These are phyloP conservation scores for Gyrodon lividus DNA, from an alignment of 768 basidiomycete genomes.

Conservation along the genomic window DNA sequence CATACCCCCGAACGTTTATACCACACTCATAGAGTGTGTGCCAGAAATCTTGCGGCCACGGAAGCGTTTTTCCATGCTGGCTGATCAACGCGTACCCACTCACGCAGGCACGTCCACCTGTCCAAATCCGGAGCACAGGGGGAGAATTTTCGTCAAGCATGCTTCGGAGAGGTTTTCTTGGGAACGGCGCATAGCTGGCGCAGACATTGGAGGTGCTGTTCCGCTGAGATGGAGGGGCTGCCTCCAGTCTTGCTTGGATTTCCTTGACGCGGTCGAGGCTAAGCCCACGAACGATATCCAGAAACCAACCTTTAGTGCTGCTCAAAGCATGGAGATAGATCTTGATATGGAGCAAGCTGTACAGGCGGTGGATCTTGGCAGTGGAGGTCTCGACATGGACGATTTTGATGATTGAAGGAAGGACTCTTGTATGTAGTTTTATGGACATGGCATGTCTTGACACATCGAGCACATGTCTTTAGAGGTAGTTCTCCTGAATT, in stretches of 20 bases:
- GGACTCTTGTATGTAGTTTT: background rate
- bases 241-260: slow-evolving; percentile 57
- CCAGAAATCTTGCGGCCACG: slow-evolving; percentile 27
- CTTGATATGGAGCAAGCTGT: slow-evolving; percentile 19
- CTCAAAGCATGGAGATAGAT: slow-evolving; percentile 1
- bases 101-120: slow-evolving; percentile 47
- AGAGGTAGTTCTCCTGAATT: too few species aligned
- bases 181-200: slow-evolving; percentile 54
- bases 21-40: slow-evolving; percentile 26
- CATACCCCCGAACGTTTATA: slow-evolving; percentile 25
- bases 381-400: slow-evolving; percentile 18
- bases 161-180: slow-evolving; percentile 66
- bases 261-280: slow-evolving; percentile 38
- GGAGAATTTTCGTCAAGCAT: slow-evolving; percentile 49
- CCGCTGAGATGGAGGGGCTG: slow-evolving; percentile 73
- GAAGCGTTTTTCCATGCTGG: slow-evolving; percentile 17
- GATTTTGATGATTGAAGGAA: slow-evolving; percentile 26
- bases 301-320: background rate
- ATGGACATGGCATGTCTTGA: too few species aligned
- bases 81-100: background rate
- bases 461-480: too few species aligned
- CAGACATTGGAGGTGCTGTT: slow-evolving; percentile 50
- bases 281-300: background rate
- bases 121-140: slow-evolving; percentile 36
- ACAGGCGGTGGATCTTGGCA: slow-evolving; percentile 20